Evolutionary conservation across 495 filamentous ascomycete genomes (phyloP), one percentile per base, ranked within the genome.

Genomic region (Podospora pseudocomata): DNA sequence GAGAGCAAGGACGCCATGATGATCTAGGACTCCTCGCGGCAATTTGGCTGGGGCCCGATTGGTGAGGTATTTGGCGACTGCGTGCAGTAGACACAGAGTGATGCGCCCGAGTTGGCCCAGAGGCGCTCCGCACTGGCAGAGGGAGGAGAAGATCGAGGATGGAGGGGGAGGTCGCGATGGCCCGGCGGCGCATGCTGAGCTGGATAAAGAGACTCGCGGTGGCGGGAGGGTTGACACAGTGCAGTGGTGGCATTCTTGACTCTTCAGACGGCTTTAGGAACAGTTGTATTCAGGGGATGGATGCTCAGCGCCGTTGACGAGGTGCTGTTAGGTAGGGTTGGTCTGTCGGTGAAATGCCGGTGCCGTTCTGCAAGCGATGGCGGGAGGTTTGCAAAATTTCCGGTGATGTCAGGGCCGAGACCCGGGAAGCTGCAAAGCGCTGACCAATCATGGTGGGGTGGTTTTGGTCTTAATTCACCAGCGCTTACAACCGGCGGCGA

Each of bases 71-170:
- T 67, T 66, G 56, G 27, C 19, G 6, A 34, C 26, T 3, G 30
- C n/a, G 19, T 55, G 59, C 63, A 11, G 27, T 20, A 9, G 69
- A 28, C 3, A 32, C 56, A 16, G 9, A 18, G 28, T 65, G 34
- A 60, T 53, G 57, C 20, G 66, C 66, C 7, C 68, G 67, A 34
- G 60, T 44, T 26, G 65, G n/a, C 9, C 28, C 44, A 13, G 55
- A 4, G 16, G 49, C 26, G 16, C n/a, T 2, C 2, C 27, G 63
- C 16, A 30, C 44, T 19, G 66, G 70, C 60, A 54, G 11, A 2
- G 77, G 79, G 60, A 81, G 68, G 32, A 82, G 70, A 55, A 81
- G 49, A 44, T 83, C 81, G 54, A 82, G 75, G 30, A 81, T 73
- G 15, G 74, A 68, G n/a, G 61, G 60, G 53, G 49, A 56, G 63